Evolutionary conservation across 495 filamentous ascomycete species (phyloP), one percentile per base, ranked within the genome.

Genomic region (Amphirosellinia nigrospora): DNA sequence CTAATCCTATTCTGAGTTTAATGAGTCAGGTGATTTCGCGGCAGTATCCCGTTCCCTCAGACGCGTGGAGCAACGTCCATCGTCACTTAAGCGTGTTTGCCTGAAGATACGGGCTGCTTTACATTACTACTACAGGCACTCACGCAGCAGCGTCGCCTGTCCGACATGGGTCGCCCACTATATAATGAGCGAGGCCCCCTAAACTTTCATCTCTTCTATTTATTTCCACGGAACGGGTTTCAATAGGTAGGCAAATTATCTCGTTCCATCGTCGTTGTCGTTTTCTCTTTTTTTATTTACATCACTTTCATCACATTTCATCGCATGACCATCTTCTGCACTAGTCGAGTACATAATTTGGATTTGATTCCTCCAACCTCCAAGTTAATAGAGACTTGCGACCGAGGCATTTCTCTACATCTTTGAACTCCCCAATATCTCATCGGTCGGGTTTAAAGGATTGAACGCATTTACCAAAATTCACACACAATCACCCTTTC

Each of bases 31-130:
- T 78, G 76, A 76, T 43, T 64, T 26, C 74, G 76, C 64, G 76
- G n/a, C 38, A 65, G n/a, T 78, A 73, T 78, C 74, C 64, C 39
- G 76, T 74, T 67, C 23, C 36, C 30, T 48, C 60, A 58, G 72
- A 78, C 76, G 76, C 76, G 76, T 73, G 74, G 72, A 61, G 74
- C 71, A 72, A 73, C 76, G 15, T 72, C 68, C 74, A 78, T 78
- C 76, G 34, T 72, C 74, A 76, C 64, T 67, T 66, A 67, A 65
- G 64, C 76, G 76, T 76, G 76, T 76, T 78, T 78, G 76, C 74
- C 76, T 76, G 72, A 66, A 59, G 61, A 60, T 64, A 55, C 39
- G 52, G 63, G 69, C 61, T 64, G 36, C 45, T 43, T 55, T 61
- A 52, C 7, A 66, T 48, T 71, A 48, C 46, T 63, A 41, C 59